A percentile compares a stretch with the other conserved stretches of the same genome.
phyloP scores from a whole-genome alignment of 2,329 filamentous ascomycete species.

The Graphilbum fragrans region DNA sequence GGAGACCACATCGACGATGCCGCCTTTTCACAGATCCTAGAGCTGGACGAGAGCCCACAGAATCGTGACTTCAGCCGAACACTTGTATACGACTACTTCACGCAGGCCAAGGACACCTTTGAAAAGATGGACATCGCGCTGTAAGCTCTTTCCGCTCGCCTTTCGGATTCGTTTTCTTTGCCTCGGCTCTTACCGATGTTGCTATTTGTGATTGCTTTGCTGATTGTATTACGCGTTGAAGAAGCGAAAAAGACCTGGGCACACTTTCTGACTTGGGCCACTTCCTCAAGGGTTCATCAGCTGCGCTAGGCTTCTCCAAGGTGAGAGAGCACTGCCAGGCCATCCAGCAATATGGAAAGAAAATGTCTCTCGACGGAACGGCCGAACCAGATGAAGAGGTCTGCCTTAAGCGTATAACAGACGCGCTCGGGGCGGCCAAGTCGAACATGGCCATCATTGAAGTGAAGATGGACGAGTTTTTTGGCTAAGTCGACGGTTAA shows the following conservation, averaged over 20 bases:
- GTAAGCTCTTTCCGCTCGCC: constrained; percentile 44
- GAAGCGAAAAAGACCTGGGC: constrained; percentile 54
- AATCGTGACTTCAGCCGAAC: constrained; percentile 79
- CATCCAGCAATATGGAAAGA: constrained; percentile 84
- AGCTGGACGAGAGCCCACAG: constrained; percentile 89
- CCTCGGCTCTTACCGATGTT: neutral
- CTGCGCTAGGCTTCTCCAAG: constrained; percentile 81
- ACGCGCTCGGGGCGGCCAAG: constrained; percentile 61
- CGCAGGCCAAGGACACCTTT: constrained; percentile 82
- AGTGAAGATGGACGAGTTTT: constrained; percentile 59
- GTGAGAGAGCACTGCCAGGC: constrained; percentile 91
- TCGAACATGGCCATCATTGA: constrained; percentile 65
- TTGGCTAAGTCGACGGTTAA: constrained; percentile 17
- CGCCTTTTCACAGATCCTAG: constrained; percentile 90
- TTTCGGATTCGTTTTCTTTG: neutral
- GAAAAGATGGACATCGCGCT: constrained; percentile 67
- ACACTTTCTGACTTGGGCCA: constrained; percentile 77
- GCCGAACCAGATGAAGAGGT: constrained; percentile 52
- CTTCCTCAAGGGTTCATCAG: constrained; percentile 94
- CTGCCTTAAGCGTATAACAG: constrained; percentile 57
- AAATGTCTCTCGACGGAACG: constrained; percentile 66
- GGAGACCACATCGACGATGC: constrained; percentile 64
- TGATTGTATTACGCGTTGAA: constrained; percentile 21
- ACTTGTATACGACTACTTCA: constrained; percentile 87
- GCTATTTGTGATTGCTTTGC: neutral